Percentiles rank a stretch among this genome's conserved stretches.
Evolutionary conservation across 2,329 filamentous ascomycete species (phyloP).

Genomic region (Aspergillus ibericus): DNA sequence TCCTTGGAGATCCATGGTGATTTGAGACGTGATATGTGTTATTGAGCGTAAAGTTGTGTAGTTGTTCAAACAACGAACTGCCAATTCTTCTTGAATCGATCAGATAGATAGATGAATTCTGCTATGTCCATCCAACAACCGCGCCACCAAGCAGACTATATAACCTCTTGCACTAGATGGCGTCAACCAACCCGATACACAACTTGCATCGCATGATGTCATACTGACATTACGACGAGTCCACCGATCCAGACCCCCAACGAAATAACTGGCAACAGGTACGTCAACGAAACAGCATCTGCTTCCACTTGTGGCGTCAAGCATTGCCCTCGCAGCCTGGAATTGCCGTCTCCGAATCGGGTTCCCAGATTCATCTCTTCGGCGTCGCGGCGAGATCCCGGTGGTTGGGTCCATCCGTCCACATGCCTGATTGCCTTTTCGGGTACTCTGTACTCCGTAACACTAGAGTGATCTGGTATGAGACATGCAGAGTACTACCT

Average conservation of each 20-base stretch:
- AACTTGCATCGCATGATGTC: constrained; percentile 9
- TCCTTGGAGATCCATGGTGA: constrained; percentile 43
- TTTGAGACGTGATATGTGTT: not conserved
- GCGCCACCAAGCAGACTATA: not conserved
- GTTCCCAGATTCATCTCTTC: not conserved
- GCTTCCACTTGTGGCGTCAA: constrained; percentile 4
- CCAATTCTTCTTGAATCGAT: not conserved
- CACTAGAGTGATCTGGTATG: not conserved
- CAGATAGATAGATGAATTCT: not conserved
- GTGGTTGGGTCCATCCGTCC: not conserved
- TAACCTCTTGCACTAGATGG: not conserved
- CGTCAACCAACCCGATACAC: not conserved
- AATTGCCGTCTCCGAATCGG: not conserved
- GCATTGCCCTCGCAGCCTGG: too few relatives aligned
- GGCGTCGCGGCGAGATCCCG: too few relatives aligned
- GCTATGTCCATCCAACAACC: not conserved
- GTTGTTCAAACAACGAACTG: not conserved
- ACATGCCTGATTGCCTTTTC: constrained; percentile 2
- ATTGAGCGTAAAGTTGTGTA: not conserved
- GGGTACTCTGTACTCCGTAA: too few relatives aligned
- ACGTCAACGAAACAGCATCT: constrained; percentile 12
- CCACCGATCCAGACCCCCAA: constrained; percentile 3
- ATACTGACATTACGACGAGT: constrained; percentile 7
- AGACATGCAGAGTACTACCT: not conserved
- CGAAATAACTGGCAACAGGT: not conserved